Evolutionary conservation across 306 rosid genomes (phyloP), one percentile per base, ranked within the genome.

Genomic region (Dalbergia cochinchinensis): DNA sequence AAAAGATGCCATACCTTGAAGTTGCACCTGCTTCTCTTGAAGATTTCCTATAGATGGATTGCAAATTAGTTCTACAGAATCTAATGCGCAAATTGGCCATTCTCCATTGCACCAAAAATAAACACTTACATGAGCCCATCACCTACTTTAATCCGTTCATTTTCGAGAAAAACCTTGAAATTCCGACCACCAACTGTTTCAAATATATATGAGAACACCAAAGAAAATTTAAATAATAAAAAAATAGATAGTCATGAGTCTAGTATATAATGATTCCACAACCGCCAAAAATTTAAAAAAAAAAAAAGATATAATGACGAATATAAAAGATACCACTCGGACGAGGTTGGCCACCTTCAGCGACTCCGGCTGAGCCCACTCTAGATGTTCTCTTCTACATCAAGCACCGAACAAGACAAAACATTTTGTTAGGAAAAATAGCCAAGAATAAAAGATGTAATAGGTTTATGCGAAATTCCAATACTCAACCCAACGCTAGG

Each of bases 161-260:
- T 83, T 71, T 90, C 96, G 4, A 84, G 33, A 78, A 78, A 89
- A 37, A 91, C 85, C 88, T 88, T 91, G 47, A 89, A 88, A 70
- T 16, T 78, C 69, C 78, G 71, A 15, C 72, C 65, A 63, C 87
- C 89, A 20, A 37, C 94, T 87, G 85, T 62, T 82, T 22, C 9
- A 51, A 51, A 76, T 22, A 39, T 3, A 69, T 10, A 62, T 9
- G 2, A 51, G 33, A 77, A 77, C 53, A 69, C 22, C 34, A 47
- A 69, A 50, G 7, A 71, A 10, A 8, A 53, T 58, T 50, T 8
- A 12, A 6, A 61, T 26, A 26, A 26, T 26, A 26, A 26, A 1
- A 22, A 20, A 20, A 20, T 20, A 20, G 22, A 20, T 20, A 20
- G 22, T 20, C 0, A 20, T 20, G 22, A 20, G 22, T 20, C 22